Evolutionary conservation across 2,329 filamentous ascomycete species (phyloP).

Genomic region (Aspergillus ochraceoroseus): DNA sequence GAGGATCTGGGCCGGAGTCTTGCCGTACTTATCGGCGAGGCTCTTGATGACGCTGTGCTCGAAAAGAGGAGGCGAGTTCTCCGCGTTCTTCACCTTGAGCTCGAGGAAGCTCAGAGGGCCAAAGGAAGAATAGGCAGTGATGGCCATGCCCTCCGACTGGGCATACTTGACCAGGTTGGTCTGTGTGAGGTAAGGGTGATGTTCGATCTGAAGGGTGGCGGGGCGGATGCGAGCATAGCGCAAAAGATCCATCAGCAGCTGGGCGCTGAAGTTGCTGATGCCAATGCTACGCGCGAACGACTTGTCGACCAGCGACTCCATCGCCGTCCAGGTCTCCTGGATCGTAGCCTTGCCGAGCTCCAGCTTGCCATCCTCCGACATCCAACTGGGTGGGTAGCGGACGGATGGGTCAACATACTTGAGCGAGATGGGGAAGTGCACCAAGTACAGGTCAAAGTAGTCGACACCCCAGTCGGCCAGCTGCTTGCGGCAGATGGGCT

Average conservation of each 20-base stretch:
- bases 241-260: constrained; percentile 72
- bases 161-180: constrained; percentile 64
- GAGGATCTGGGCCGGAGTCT: constrained; percentile 73
- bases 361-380: constrained; percentile 59
- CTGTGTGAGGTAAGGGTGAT: constrained; percentile 84
- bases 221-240: constrained; percentile 70
- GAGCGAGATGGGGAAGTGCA: constrained; percentile 84
- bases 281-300: constrained; percentile 70
- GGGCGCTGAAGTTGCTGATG: constrained; percentile 75
- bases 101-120: constrained; percentile 75
- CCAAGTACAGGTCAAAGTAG: constrained; percentile 85
- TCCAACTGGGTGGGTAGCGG: constrained; percentile 76
- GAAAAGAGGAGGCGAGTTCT: constrained; percentile 63
- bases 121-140: constrained; percentile 82
- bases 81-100: constrained; percentile 65
- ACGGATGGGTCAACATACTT: constrained; percentile 76
- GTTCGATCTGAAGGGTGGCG: constrained; percentile 79
- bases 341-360: constrained; percentile 64
- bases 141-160: constrained; percentile 62
- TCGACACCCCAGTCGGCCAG: constrained; percentile 77
- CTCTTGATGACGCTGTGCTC: constrained; percentile 60
- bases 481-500: constrained; percentile 70
- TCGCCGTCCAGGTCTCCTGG: constrained; percentile 75
- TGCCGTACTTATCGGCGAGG: constrained; percentile 65
- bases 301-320: constrained; percentile 68